A percentile compares a stretch with the other conserved stretches of the same genome.
Conservation (phyloP, 2,329 filamentous ascomycete genomes). For the Phialemoniopsis sp. region DNA sequence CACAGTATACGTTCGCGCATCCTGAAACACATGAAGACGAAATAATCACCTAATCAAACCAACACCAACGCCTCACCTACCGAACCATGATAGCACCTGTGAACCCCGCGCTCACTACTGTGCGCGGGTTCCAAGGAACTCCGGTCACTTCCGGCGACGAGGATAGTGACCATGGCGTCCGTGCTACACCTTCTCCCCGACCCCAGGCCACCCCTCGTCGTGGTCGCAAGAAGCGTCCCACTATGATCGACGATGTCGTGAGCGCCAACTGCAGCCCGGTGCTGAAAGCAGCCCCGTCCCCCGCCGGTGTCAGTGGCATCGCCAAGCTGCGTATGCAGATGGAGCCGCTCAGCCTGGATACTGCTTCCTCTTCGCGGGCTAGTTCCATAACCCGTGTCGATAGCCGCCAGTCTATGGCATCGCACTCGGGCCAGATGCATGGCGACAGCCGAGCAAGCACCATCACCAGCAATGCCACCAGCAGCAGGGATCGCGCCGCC, state of each 20-base stretch:
- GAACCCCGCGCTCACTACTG: slow-evolving; percentile 45
- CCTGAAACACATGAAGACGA: too few species aligned
- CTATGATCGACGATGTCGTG: slow-evolving; percentile 50
- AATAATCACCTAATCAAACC: too few species aligned
- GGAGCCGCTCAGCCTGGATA: slow-evolving; percentile 68
- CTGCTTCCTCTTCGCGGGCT: slow-evolving; percentile 37
- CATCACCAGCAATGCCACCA: slow-evolving; percentile 48
- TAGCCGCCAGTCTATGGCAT: slow-evolving; percentile 35
- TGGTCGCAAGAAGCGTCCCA: slow-evolving; percentile 29
- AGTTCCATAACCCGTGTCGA: slow-evolving; percentile 52
- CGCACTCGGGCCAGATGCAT: slow-evolving; percentile 20
- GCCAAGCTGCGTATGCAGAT: slow-evolving; percentile 78
- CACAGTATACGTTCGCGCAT: too few species aligned
- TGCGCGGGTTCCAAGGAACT: slow-evolving; percentile 54
- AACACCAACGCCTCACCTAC: background rate
- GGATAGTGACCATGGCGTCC: slow-evolving; percentile 44
- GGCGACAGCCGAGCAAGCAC: slow-evolving; percentile 19
- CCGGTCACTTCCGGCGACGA: slow-evolving; percentile 53
- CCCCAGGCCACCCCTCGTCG: slow-evolving; percentile 31
- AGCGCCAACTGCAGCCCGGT: slow-evolving; percentile 61
- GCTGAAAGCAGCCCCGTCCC: slow-evolving; percentile 45
- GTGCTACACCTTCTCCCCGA: slow-evolving; percentile 17
- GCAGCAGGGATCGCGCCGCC: slow-evolving; percentile 52
- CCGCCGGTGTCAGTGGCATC: slow-evolving; percentile 66
- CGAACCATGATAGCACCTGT: slow-evolving; percentile 40